Evolutionary conservation across 345 rosid genomes (phyloP).

Genomic region (Excoecaria cochinchinensis): DNA sequence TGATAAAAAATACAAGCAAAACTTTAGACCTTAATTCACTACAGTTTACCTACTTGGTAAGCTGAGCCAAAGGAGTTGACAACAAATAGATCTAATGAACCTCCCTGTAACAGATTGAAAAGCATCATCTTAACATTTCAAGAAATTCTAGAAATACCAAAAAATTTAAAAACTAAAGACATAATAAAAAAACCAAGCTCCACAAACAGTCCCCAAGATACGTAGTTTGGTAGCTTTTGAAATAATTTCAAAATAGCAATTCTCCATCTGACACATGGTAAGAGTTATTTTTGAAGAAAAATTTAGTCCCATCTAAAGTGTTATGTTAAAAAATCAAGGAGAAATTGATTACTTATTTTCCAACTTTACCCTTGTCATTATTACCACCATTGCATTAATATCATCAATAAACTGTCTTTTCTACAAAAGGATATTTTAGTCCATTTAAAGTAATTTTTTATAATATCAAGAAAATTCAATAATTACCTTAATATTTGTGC

Average conservation of each 20-base stretch:
- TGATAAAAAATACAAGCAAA: not conserved
- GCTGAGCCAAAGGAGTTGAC: constrained; percentile 89
- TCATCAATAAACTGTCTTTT: no score
- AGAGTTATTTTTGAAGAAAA: no score
- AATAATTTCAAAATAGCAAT: not conserved
- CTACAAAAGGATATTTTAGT: no score
- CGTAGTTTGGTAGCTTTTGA: constrained; percentile 1
- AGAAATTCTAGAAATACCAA: not conserved
- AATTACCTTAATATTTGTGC: no score
- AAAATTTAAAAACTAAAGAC: not conserved
- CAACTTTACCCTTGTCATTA: no score
- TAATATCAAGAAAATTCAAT: no score
- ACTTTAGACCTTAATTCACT: constrained; percentile 5
- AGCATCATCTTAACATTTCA: constrained; percentile 10
- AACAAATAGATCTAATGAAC: constrained; percentile 83
- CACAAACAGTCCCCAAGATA: not conserved
- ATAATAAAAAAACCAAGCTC: not conserved
- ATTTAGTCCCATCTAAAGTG: no score
- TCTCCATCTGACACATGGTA: no score
- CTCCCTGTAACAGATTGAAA: constrained; percentile 54
- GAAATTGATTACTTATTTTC: no score
- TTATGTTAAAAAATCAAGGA: no score
- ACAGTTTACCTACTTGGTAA: constrained; percentile 63
- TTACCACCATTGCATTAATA: no score
- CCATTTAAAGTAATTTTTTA: no score